phyloP scores from a whole-genome alignment of 768 basidiomycete species.

The Phlebiopsis gigantea region DNA sequence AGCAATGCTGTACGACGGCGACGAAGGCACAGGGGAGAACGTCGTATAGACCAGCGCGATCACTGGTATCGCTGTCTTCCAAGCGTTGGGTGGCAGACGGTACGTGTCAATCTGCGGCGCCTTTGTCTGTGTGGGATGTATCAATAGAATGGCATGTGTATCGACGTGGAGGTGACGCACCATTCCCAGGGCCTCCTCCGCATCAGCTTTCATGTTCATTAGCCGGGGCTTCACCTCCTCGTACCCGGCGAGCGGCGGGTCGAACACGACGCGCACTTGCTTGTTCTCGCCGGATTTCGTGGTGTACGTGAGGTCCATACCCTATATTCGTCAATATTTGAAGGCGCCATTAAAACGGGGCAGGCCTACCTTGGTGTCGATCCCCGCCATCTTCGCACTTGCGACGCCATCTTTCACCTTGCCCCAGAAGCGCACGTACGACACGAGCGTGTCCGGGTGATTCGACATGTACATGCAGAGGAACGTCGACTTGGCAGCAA shows the following conservation, averaged over 20 bases:
- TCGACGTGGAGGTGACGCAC: constrained; percentile 27
- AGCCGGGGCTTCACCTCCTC: constrained; percentile 80
- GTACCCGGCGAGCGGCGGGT: constrained; percentile 69
- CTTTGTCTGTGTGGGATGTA: constrained; percentile 41
- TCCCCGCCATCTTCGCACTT: constrained; percentile 66
- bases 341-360: not conserved
- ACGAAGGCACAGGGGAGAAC: constrained; percentile 18
- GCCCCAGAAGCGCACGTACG: constrained; percentile 75
- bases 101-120: constrained; percentile 59
- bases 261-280: constrained; percentile 51
- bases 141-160: not conserved
- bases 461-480: constrained; percentile 81
- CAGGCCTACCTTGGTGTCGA: constrained; percentile 54
- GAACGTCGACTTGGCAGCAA: constrained; percentile 70
- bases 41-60: constrained; percentile 30
- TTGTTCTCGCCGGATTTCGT: constrained; percentile 40
- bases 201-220: constrained; percentile 73
- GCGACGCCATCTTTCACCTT: constrained; percentile 49
- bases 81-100: constrained; percentile 32
- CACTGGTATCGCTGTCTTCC: constrained; percentile 25
- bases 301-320: constrained; percentile 65
- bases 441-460: constrained; percentile 80
- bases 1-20: constrained; percentile 18
- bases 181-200: constrained; percentile 79
- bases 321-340: constrained; percentile 30